Evolutionary conservation across 2,329 filamentous ascomycete species (phyloP).

Genomic region (Capronia americana): DNA sequence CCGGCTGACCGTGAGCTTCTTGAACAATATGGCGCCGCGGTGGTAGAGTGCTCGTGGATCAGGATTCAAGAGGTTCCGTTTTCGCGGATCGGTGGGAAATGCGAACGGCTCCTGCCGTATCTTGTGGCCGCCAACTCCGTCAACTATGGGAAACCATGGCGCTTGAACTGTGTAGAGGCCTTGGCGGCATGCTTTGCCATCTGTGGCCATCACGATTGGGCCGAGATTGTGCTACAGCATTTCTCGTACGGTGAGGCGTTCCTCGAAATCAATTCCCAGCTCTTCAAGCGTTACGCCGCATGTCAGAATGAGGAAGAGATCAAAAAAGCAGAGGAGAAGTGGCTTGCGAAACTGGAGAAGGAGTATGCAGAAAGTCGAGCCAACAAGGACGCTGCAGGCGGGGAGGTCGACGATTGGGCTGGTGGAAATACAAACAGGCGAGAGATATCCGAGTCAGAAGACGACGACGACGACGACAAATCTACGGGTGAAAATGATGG

Average conservation of each 20-base stretch:
- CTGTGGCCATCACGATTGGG: conserved; percentile 91
- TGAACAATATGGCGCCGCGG: conserved; percentile 88
- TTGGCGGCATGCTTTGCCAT: conserved; percentile 92
- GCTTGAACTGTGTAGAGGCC: conserved; percentile 94
- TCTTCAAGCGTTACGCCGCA: conserved; percentile 83
- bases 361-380: conserved; percentile 84
- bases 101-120: conserved; percentile 88
- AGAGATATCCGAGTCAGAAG: conserved; percentile 35
- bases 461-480: conserved; percentile 44
- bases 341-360: conserved; percentile 86
- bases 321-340: conserved; percentile 82
- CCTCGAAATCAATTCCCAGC: conserved; percentile 82
- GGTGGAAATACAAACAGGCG: conserved; percentile 81
- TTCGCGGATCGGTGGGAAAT: conserved; percentile 88
- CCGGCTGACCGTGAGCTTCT: conserved; percentile 82
- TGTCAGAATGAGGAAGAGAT: conserved; percentile 81
- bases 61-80: conserved; percentile 90
- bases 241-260: conserved; percentile 92
- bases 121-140: conserved; percentile 95
- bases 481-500: conserved; percentile 49
- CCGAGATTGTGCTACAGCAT: conserved; percentile 77
- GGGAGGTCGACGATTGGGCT: conserved; percentile 76
- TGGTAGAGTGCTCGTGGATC: conserved; percentile 98
- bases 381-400: conserved; percentile 61
- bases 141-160: conserved; percentile 96